Base-by-base conservation (phyloP, 2,329 filamentous ascomycete genomes). In the Neonectria hederae region DNA sequence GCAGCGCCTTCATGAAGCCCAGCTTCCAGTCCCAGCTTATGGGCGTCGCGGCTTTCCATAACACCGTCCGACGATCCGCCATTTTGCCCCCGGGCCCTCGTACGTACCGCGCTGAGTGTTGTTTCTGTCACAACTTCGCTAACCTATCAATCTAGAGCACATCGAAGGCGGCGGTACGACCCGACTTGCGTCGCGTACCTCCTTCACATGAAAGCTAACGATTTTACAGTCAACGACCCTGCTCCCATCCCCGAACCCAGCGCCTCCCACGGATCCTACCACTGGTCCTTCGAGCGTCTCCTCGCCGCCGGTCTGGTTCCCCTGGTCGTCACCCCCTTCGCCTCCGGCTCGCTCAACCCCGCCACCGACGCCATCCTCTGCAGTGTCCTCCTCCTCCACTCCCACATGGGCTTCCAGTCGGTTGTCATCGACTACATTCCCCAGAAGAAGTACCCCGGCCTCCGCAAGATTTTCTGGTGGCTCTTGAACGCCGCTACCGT, bases 221-320 rank as follows among this genome's bases (percentile, higher is more conserved):
- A 59, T 35, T 24, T 52, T 28, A 21, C 75, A 91, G 93, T 94
- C 77, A 99, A 99, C 83, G 94, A 98, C 76, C 88, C 96, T 60
- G 92, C 88, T 32, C 88, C 88, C 42, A 81, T 97, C 24, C 94
- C 94, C 49, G 78, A 87, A 22, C 82, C 92, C 57, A 88, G 87
- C 72, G 89, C 95, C 45, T 84, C 89, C 60, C 93, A 99, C 83
- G 96, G 96, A 74, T 97, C 92, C 81, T 99, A 98, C 85, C 96
- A 99, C 87, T 99, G 96, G 96, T 92, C 92, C 65, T 97, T 97
- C 76, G 96, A 99, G 86, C 94, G 93, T 77, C 79, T 93, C 61
- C 83, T 98, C 73, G 90, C 93, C 62, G 90, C 88, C 62, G 91
- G 89, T 60, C 88, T 99, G 66, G 84, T 99, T 66, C 97, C 96